These are phyloP conservation scores for Hortaea sp. DNA, from an alignment of 2,329 filamentous ascomycete species.

Conservation along the genomic window DNA sequence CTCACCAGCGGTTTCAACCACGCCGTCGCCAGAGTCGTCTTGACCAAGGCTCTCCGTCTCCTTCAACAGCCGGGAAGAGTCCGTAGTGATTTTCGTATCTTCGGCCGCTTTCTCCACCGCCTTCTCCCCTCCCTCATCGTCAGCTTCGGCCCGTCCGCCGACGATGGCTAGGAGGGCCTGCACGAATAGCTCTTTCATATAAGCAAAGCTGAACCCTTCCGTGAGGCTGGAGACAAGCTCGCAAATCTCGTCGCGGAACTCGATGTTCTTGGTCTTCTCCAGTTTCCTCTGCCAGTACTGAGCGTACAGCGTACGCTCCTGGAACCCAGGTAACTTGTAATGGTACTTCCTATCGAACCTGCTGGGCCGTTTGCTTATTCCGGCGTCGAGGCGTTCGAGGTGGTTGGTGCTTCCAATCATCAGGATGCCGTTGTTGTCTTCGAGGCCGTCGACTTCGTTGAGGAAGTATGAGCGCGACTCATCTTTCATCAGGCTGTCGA, in stretches of 20 bases:
- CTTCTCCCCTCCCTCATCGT: constrained; percentile 7
- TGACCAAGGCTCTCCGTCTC: neutral
- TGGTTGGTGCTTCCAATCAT: constrained; percentile 35
- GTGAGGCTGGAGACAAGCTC: constrained; percentile 49
- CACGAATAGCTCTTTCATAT: constrained; percentile 59
- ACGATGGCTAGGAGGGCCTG: constrained; percentile 48
- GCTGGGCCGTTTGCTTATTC: constrained; percentile 35
- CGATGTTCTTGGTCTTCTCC: constrained; percentile 15
- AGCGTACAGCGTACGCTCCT: constrained; percentile 32
- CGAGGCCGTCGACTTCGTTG: constrained; percentile 34
- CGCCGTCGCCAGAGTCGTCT: neutral
- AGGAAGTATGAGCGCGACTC: constrained; percentile 30
- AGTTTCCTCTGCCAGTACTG: constrained; percentile 36
- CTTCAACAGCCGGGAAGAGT: neutral
- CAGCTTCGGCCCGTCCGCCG: constrained; percentile 13
- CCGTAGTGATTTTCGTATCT: constrained; percentile 5
- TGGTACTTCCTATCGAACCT: constrained; percentile 40
- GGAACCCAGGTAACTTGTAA: constrained; percentile 30
- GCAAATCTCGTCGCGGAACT: constrained; percentile 22
- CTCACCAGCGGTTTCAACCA: neutral
- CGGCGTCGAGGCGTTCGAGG: constrained; percentile 29
- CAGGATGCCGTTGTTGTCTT: constrained; percentile 32
- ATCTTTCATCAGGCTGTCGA: constrained; percentile 30
- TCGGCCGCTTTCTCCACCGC: constrained; percentile 7
- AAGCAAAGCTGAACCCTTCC: constrained; percentile 55